Evolutionary conservation across 768 basidiomycete species (phyloP).

Genomic region (Suillus brevipes): DNA sequence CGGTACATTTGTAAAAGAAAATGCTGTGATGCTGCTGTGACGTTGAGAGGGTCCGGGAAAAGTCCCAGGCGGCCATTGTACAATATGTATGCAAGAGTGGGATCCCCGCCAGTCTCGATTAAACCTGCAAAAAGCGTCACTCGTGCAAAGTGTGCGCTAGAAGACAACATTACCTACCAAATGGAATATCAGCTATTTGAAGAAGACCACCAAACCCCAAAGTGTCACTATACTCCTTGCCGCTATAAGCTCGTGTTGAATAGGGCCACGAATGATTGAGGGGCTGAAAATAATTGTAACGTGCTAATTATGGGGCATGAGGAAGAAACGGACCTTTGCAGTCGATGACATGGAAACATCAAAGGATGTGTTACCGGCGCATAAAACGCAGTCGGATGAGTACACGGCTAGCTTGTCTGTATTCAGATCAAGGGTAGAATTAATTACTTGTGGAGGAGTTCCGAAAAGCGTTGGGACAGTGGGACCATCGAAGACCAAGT

Average conservation of each 20-base stretch:
- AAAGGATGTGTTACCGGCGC: slow-evolving; percentile 20
- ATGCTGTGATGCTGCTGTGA: slow-evolving; percentile 21
- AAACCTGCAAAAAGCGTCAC: slow-evolving; percentile 17
- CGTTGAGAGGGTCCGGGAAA: slow-evolving; percentile 23
- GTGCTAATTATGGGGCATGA: neutral
- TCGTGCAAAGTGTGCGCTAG: neutral
- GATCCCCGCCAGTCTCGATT: slow-evolving; percentile 16
- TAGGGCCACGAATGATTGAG: slow-evolving; percentile 17
- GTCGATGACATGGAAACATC: slow-evolving; percentile 27
- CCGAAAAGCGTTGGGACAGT: slow-evolving; percentile 5
- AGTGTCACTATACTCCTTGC: slow-evolving; percentile 21
- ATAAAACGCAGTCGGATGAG: slow-evolving; percentile 23
- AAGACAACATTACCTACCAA: slow-evolving; percentile 17
- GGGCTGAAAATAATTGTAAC: slow-evolving; percentile 15
- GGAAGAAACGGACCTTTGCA: slow-evolving; percentile 21
- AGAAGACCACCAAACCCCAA: slow-evolving; percentile 26
- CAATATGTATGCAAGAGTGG: slow-evolving; percentile 17
- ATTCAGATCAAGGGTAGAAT: slow-evolving; percentile 17
- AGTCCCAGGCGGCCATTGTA: slow-evolving; percentile 25
- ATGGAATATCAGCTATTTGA: slow-evolving; percentile 13
- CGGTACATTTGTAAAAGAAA: slow-evolving; percentile 19
- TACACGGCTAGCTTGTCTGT: slow-evolving; percentile 21
- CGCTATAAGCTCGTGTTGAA: slow-evolving; percentile 20
- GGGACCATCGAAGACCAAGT: slow-evolving; percentile 3
- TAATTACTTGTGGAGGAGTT: slow-evolving; percentile 16